Percentiles rank a stretch among this genome's conserved stretches.
These are phyloP conservation scores for carrot (Daucus carota) DNA, from an alignment of 129 eudicot genomes.

Conservation along the genomic window DNA sequence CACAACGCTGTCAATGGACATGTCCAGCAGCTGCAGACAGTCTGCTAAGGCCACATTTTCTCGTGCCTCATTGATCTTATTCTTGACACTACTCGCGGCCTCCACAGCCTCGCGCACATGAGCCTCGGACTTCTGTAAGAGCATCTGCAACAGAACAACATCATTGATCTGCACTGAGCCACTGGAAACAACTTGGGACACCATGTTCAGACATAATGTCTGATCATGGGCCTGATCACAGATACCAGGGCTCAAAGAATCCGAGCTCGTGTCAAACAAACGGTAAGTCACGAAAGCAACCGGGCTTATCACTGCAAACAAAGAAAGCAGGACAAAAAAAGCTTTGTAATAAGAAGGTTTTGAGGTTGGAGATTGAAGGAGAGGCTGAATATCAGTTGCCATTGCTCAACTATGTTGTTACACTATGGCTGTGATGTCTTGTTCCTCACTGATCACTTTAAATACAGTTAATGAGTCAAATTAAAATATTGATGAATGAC, in stretches of 20 bases:
- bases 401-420: slow-evolving; percentile 3
- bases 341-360: slow-evolving; percentile 5
- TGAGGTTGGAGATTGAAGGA: slow-evolving; percentile 3
- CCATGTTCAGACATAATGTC: slow-evolving; percentile 14
- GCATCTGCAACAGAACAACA: not conserved
- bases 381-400: slow-evolving; percentile 19
- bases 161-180: not conserved
- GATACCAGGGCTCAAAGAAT: not conserved
- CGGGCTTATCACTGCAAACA: slow-evolving; percentile 12
- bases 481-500: not conserved
- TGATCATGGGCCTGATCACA: slow-evolving; percentile 26
- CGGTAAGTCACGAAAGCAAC: slow-evolving; percentile 9
- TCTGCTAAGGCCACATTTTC: slow-evolving; percentile 8
- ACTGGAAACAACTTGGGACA: slow-evolving; percentile 12
- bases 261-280: not conserved
- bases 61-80: slow-evolving; percentile 15
- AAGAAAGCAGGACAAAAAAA: slow-evolving; percentile 4
- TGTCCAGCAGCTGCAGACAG: slow-evolving; percentile 13
- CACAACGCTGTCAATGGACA: slow-evolving; percentile 8
- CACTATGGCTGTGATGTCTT: not conserved
- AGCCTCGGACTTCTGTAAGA: not conserved
- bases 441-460: not conserved
- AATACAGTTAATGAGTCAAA: not conserved
- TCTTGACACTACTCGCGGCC: not conserved
- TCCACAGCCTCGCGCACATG: not conserved